Conservation (phyloP, 2,329 filamentous ascomycete genomes). For the Alternaria longipes region DNA sequence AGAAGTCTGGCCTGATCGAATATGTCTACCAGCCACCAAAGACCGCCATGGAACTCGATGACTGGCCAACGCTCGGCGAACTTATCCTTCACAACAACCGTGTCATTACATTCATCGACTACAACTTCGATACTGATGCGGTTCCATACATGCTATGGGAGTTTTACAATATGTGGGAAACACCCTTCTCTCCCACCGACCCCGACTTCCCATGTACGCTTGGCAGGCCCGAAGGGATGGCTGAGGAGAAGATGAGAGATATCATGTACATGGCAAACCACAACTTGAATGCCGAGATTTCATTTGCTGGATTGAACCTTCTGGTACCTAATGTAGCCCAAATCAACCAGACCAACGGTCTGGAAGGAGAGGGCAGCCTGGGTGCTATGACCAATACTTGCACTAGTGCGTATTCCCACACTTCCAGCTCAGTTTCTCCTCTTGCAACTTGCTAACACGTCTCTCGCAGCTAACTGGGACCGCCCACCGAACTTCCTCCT, state of each 20-base stretch:
- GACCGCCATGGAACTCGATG: slow-evolving; percentile 75
- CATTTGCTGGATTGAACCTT: slow-evolving; percentile 36
- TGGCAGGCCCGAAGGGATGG: slow-evolving; percentile 77
- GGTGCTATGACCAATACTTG: slow-evolving; percentile 47
- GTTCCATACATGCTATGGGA: slow-evolving; percentile 89
- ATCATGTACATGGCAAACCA: slow-evolving; percentile 89
- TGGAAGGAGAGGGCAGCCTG: slow-evolving; percentile 45
- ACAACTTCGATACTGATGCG: slow-evolving; percentile 73
- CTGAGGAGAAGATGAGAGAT: slow-evolving; percentile 59
- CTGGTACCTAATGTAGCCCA: slow-evolving; percentile 50
- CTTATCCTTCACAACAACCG: slow-evolving; percentile 54
- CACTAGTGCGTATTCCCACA: slow-evolving; percentile 38
- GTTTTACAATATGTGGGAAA: slow-evolving; percentile 92
- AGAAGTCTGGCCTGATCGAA: slow-evolving; percentile 74
- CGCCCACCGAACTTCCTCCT: slow-evolving; percentile 54
- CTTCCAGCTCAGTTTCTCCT: background rate
- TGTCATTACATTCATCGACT: slow-evolving; percentile 54
- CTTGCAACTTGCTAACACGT: background rate
- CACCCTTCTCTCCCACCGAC: slow-evolving; percentile 79
- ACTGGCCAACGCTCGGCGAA: slow-evolving; percentile 86
- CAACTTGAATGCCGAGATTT: slow-evolving; percentile 82
- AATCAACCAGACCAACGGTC: slow-evolving; percentile 48
- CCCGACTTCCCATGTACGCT: slow-evolving; percentile 78
- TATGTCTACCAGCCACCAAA: slow-evolving; percentile 80
- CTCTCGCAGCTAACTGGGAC: slow-evolving; percentile 39